Evolutionary conservation across 2,329 filamentous ascomycete genomes (phyloP).

Genomic region (Bipolaris cookei): DNA sequence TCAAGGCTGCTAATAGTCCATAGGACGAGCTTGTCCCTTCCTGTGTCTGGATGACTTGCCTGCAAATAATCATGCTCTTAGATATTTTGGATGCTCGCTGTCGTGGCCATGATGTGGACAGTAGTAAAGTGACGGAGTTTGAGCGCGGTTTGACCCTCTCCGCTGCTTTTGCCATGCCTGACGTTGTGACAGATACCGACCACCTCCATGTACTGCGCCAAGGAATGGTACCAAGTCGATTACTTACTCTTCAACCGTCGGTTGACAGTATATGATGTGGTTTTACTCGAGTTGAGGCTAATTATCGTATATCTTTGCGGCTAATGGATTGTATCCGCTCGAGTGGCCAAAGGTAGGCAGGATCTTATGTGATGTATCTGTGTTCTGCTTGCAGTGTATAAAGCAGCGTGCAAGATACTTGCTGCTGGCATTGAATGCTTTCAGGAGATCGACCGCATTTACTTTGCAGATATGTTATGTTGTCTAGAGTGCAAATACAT

Average conservation of each 20-base stretch:
- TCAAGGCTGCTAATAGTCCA: slow-evolving; percentile 32
- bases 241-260: background rate
- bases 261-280: background rate
- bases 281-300: background rate
- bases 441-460: background rate
- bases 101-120: slow-evolving; percentile 14
- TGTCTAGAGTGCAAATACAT: too few relatives aligned
- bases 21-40: slow-evolving; percentile 30
- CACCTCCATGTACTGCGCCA: background rate
- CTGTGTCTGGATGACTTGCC: slow-evolving; percentile 17
- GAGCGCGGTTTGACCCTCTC: slow-evolving; percentile 22
- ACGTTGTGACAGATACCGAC: slow-evolving; percentile 22
- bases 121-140: background rate
- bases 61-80: slow-evolving; percentile 25
- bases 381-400: background rate
- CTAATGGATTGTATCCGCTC: background rate
- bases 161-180: slow-evolving; percentile 14
- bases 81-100: slow-evolving; percentile 15
- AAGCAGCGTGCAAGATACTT: background rate
- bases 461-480: background rate
- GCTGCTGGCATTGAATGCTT: background rate
- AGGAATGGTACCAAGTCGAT: background rate
- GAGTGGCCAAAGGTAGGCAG: background rate
- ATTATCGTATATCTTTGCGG: background rate
- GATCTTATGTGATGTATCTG: background rate